phyloP scores from a whole-genome alignment of 805 yeast species.

The Cyberlindnera mycetangii region DNA sequence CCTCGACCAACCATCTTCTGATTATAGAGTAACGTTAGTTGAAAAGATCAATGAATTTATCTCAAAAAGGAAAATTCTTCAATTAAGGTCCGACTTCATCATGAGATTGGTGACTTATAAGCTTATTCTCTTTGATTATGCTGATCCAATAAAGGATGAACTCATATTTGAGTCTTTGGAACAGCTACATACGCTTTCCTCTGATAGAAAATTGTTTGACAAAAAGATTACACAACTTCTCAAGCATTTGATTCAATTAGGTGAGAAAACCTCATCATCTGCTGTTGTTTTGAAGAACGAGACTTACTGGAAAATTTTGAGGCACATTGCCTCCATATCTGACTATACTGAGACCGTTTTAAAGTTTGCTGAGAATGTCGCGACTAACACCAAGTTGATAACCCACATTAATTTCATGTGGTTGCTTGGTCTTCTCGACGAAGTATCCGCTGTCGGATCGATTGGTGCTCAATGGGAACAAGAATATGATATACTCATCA shows the following conservation, averaged over 20 bases:
- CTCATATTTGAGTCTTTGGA: conserved; percentile 10
- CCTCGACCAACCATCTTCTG: background rate
- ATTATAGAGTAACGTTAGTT: background rate
- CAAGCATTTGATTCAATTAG: conserved; percentile 15
- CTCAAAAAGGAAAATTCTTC: conserved; percentile 28
- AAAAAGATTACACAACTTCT: conserved; percentile 19
- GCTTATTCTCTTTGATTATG: conserved; percentile 36
- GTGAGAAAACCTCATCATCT: background rate
- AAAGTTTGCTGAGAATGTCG: conserved; percentile 42
- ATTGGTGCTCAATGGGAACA: conserved; percentile 76
- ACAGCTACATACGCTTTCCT: conserved; percentile 6
- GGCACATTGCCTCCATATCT: conserved; percentile 45
- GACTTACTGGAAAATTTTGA: conserved; percentile 52
- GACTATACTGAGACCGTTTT: conserved; percentile 43
- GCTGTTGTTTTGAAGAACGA: conserved; percentile 45
- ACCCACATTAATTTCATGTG: conserved; percentile 56
- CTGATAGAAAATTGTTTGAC: conserved; percentile 19
- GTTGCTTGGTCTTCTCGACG: conserved; percentile 70
- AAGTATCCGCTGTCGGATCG: conserved; percentile 78
- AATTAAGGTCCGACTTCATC: conserved; percentile 16
- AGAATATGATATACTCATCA: conserved; percentile 45
- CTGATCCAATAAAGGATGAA: background rate
- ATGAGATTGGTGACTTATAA: conserved; percentile 52
- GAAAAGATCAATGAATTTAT: conserved; percentile 20
- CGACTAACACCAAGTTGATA: conserved; percentile 36